Percentiles rank a stretch among this genome's conserved stretches.
These are phyloP conservation scores for Trichoderma koningii DNA, from an alignment of 2,329 filamentous ascomycete species.

Conservation along the genomic window DNA sequence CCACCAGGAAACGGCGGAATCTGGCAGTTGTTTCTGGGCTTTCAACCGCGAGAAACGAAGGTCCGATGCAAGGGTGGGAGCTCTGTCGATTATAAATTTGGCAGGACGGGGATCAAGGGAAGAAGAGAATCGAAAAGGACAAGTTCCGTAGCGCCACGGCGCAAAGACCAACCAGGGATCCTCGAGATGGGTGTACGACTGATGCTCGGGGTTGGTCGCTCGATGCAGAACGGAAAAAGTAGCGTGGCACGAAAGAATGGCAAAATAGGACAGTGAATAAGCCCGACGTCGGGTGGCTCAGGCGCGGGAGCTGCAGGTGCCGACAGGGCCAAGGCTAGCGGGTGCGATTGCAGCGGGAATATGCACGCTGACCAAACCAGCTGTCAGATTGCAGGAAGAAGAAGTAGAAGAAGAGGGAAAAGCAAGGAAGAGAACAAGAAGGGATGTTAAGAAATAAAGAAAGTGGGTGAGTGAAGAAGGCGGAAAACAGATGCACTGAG, in stretches of 20 bases:
- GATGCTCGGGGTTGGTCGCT: conserved; percentile 7
- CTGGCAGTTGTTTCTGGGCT: background rate
- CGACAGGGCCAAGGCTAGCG: conserved; percentile 8
- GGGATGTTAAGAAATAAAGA: background rate
- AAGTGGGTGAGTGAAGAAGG: background rate
- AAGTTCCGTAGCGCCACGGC: conserved; percentile 9
- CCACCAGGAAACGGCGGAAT: conserved; percentile 3
- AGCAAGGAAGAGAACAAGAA: background rate
- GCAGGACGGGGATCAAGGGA: conserved; percentile 10
- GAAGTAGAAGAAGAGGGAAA: background rate
- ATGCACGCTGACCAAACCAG: conserved; percentile 3
- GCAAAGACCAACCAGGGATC: background rate
- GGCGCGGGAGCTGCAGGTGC: conserved; percentile 9
- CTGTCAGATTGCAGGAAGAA: background rate
- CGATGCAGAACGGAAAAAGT: background rate
- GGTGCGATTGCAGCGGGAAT: background rate
- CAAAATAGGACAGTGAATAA: conserved; percentile 20
- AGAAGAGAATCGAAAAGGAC: background rate
- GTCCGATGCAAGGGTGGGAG: conserved; percentile 9
- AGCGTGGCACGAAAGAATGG: background rate
- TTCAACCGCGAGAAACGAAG: background rate
- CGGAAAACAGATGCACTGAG: too few relatives aligned
- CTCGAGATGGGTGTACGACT: conserved; percentile 12
- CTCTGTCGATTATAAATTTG: background rate
- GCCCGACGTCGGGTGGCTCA: background rate